Base-by-base conservation (phyloP, 2,329 filamentous ascomycete genomes). In the Cytospora piceae region DNA sequence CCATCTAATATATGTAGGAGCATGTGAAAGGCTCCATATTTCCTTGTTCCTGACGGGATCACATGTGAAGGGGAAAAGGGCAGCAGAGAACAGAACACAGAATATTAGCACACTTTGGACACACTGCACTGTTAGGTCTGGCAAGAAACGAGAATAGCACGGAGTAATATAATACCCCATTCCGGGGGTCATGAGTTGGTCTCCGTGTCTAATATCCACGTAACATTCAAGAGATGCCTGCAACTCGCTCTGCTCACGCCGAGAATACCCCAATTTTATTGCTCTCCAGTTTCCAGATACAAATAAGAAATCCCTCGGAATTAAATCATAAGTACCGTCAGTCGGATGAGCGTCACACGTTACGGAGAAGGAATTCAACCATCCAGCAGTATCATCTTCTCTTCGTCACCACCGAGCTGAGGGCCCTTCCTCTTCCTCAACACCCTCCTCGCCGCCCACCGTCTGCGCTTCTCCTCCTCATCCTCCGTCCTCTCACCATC, bases 401-500 rank as follows among this genome's bases (percentile, higher is more conserved):
- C 69, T n/a, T 69, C 68, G 15, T 69, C 65, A 31, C 20, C n/a
- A 15, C 55, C 5, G n/a, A 17, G 24, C n/a, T 24, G 7, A 24
- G 39, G 39, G 39, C 39, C 20, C 9, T 34, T 65, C 69, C 46
- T 58, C 49, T 8, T 60, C 6, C 59, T 64, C 51, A 69, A 37
- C 9, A 39, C 34, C n/a, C 15, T 55, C 51, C 57, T 62, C 61
- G 34, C 5, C 12, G 56, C 58, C 53, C 70, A 63, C 46, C n/a
- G 46, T 58, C 20, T 59, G 54, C 49, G 24, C 53, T 49, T 64
- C 17, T 52, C 69, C 6, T 69, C 70, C 1, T 72, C 69, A 11
- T 70, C 68, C 37, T 75, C 74, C 37, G 87, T 89, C 71, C 84
- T 85, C 81, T 98, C 94, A 0, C 95, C 95, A 73, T 98, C 91